Evolutionary conservation across 768 basidiomycete genomes (phyloP).

Genomic region (Kwoniella sp.): DNA sequence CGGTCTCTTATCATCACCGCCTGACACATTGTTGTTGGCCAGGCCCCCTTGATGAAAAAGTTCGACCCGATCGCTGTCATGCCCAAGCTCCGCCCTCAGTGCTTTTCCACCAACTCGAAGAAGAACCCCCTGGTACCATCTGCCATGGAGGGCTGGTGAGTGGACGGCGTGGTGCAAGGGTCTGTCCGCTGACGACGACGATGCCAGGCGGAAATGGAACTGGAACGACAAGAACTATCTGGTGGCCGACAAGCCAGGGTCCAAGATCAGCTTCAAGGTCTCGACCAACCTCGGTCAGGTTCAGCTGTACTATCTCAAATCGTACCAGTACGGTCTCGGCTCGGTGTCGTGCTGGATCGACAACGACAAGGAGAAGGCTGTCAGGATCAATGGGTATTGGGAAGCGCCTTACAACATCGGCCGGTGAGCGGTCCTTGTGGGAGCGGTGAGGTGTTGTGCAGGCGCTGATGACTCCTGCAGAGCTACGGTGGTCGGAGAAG

Average conservation of each 20-base stretch:
- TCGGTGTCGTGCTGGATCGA: constrained; percentile 44
- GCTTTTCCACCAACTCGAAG: constrained; percentile 29
- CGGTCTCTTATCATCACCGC: neutral
- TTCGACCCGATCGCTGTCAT: constrained; percentile 17
- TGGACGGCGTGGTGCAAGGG: neutral
- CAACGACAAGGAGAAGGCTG: constrained; percentile 20
- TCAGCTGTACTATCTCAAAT: constrained; percentile 39
- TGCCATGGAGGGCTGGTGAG: constrained; percentile 32
- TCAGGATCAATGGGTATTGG: constrained; percentile 39
- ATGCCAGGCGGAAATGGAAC: constrained; percentile 33
- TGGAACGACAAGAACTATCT: constrained; percentile 40
- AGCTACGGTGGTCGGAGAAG: constrained; percentile 15
- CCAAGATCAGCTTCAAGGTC: constrained; percentile 37
- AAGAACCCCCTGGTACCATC: constrained; percentile 25
- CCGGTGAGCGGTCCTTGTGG: constrained; percentile 14
- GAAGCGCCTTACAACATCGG: constrained; percentile 29
- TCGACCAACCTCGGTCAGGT: constrained; percentile 29
- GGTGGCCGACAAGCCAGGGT: constrained; percentile 34
- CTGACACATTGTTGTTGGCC: too few relatives aligned
- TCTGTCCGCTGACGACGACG: neutral
- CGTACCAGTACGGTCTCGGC: constrained; percentile 33
- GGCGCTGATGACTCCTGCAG: neutral
- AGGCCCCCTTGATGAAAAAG: constrained; percentile 26
- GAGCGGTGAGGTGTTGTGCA: neutral
- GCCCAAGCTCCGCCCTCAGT: constrained; percentile 25